Base-by-base conservation (phyloP, 352 stramenopile species). In the Globisporangium paddicum region DNA sequence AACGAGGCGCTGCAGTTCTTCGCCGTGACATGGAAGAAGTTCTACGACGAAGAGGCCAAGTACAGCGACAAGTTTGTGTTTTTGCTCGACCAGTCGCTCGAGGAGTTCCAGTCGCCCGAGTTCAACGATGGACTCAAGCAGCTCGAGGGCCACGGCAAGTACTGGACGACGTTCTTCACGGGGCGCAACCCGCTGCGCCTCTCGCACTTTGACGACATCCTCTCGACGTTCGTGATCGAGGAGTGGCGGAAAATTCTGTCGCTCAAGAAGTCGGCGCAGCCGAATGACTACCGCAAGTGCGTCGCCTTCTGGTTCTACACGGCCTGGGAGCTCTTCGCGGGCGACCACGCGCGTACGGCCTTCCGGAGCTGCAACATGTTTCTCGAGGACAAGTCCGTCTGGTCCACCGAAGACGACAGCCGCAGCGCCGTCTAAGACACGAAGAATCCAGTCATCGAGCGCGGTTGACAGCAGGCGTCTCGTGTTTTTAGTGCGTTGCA, bases 221-320 rank as follows among this genome's bases (percentile, higher is more conserved):
- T 93, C 16, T 76, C 62, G 30, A 82, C 66, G 9, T 93, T 92
- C 56, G 84, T 93, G 18, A 50, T 72, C 26, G 78, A 90, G 48
- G 82, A 93, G 63, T 93, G 84, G 84, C 79, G 78, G 25, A 68
- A 60, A 16, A 91, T 93, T 48, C 69, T 93, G 45, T 68, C 72
- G 35, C 66, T 93, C 56, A 93, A 93, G 55, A 91, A 91, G 64
- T 92, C 82, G 8, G 86, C 68, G 53, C 84, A 93, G 62, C 84
- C 84, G 5, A 93, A 93, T 59, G 84, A 93, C 60, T 93, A 93
- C 64, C 79, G 84, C 60, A 93, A 93, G 65, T 93, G 84, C 49
- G 77, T 93, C 42, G 84, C 84, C 21, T 93, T 93, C 65, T 93
- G 84, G 84, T 92, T 93, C 58, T 93, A 88, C 67, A 88, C 82